Evolutionary conservation across 306 rosid species (phyloP).

Genomic region (Cucurbita argyrosperma): DNA sequence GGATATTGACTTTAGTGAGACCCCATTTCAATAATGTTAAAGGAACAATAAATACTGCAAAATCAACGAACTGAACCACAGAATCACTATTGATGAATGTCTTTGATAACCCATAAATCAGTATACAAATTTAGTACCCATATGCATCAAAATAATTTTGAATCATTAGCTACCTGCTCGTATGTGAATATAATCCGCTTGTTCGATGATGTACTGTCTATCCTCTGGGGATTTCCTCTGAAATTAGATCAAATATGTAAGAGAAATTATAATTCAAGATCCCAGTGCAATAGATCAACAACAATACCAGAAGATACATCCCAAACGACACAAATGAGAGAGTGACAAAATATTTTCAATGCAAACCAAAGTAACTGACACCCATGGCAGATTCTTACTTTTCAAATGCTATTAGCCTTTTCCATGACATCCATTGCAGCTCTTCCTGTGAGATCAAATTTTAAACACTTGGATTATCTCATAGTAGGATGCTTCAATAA

Average conservation of each 20-base stretch:
- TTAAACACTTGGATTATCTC: not conserved
- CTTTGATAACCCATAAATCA: not conserved
- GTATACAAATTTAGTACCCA: not conserved
- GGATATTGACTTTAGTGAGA: no score
- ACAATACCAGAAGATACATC: not conserved
- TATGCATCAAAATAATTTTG: not conserved
- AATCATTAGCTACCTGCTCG: slow-evolving; percentile 53
- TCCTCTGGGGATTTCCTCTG: slow-evolving; percentile 99
- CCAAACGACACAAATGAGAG: not conserved
- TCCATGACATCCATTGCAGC: slow-evolving; percentile 84
- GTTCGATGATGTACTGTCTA: slow-evolving; percentile 76
- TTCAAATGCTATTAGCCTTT: slow-evolving; percentile 68
- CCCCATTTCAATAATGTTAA: no score
- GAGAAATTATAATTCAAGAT: slow-evolving; percentile 4
- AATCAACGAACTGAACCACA: no score
- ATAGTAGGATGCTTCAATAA: not conserved
- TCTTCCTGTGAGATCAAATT: slow-evolving; percentile 57
- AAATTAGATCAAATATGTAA: slow-evolving; percentile 8
- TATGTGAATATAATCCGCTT: slow-evolving; percentile 76
- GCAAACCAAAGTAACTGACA: not conserved
- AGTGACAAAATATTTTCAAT: not conserved
- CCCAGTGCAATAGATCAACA: not conserved
- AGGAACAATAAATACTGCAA: no score
- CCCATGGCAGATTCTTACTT: slow-evolving; percentile 38
- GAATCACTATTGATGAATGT: not conserved